phyloP scores from a whole-genome alignment of 179 eudicot species.

The Beta corolliflora region DNA sequence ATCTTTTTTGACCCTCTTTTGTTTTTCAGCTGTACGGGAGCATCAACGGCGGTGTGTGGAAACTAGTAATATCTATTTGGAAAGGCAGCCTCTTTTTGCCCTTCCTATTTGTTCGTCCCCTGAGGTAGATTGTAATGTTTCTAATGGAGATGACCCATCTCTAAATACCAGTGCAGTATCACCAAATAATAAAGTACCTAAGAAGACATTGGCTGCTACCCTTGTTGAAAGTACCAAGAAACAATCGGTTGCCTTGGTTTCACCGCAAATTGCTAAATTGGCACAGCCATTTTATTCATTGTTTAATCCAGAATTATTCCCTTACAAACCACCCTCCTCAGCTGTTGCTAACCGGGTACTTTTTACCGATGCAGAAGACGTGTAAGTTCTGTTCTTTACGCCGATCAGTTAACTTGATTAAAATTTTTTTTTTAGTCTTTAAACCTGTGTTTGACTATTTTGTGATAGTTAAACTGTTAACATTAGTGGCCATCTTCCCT shows the following conservation, averaged over 20 bases:
- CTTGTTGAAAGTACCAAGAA: slow-evolving; percentile 80
- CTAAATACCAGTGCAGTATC: slow-evolving; percentile 28
- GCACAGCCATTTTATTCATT: slow-evolving; percentile 68
- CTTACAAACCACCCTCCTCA: slow-evolving; percentile 80
- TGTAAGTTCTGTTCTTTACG: slow-evolving; percentile 53
- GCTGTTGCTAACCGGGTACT: slow-evolving; percentile 77
- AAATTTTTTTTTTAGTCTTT: neutral
- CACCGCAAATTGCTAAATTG: slow-evolving; percentile 66
- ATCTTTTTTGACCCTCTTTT: slow-evolving; percentile 3
- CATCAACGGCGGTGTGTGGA: slow-evolving; percentile 55
- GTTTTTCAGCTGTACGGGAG: slow-evolving; percentile 62
- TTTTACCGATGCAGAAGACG: slow-evolving; percentile 95
- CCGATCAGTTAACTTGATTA: neutral
- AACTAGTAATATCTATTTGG: slow-evolving; percentile 36
- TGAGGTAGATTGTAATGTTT: slow-evolving; percentile 29
- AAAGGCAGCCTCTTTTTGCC: slow-evolving; percentile 77
- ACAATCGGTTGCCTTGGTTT: slow-evolving; percentile 81
- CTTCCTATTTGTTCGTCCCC: slow-evolving; percentile 35
- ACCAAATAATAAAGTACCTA: slow-evolving; percentile 44
- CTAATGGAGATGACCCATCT: slow-evolving; percentile 31
- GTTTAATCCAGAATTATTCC: slow-evolving; percentile 81
- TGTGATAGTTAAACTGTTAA: neutral
- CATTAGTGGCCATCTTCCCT: neutral
- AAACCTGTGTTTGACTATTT: neutral
- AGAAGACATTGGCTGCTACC: slow-evolving; percentile 83